phyloP scores from a whole-genome alignment of 192 early-diverging fungal genomes.

The Allomyces macrogynus region DNA sequence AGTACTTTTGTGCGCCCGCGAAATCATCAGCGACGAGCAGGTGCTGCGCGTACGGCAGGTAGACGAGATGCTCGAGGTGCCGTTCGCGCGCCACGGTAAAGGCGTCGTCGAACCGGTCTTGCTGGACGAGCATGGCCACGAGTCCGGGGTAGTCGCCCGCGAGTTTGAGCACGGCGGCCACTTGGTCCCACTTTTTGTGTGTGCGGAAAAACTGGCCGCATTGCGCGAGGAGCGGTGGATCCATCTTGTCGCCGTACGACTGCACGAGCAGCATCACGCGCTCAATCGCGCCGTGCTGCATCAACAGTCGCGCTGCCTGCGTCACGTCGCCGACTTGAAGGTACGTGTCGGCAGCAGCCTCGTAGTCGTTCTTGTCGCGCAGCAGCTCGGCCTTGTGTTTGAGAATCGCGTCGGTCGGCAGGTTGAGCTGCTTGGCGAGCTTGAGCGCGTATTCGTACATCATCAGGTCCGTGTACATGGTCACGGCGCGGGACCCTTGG shows the following conservation, averaged over 20 bases:
- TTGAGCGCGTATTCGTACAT: conserved; percentile 36
- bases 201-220: conserved; percentile 30
- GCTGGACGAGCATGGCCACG: conserved; percentile 21
- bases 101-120: conserved; percentile 32
- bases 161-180: conserved; percentile 26
- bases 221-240: conserved; percentile 17
- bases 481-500: not conserved
- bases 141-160: conserved; percentile 25
- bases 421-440: conserved; percentile 23
- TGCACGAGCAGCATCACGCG: conserved; percentile 24
- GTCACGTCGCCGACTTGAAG: conserved; percentile 31
- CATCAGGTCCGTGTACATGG: conserved; percentile 31
- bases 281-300: conserved; percentile 24
- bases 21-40: conserved; percentile 28
- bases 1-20: conserved; percentile 31
- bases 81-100: conserved; percentile 23
- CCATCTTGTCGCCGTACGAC: conserved; percentile 6
- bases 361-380: conserved; percentile 26
- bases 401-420: conserved; percentile 19
- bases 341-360: conserved; percentile 33
- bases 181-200: conserved; percentile 18
- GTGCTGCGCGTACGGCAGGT: conserved; percentile 35
- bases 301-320: conserved; percentile 32
- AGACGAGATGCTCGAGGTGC: conserved; percentile 24
- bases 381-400: conserved; percentile 35